phyloP scores from a whole-genome alignment of 2,329 filamentous ascomycete species.

The Emydomyces testavorans region DNA sequence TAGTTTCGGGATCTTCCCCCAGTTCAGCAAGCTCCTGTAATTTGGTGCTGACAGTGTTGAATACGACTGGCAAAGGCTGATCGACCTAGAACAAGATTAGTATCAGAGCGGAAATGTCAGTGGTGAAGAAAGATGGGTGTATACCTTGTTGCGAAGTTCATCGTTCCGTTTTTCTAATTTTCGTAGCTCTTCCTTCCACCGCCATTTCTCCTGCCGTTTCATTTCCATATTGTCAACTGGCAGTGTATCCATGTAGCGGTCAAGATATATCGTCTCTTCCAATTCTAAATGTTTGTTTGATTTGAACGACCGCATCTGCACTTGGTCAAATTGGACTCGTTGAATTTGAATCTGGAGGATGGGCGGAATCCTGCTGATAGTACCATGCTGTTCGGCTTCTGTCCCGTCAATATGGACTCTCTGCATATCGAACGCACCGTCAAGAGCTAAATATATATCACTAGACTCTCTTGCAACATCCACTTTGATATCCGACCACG shows the following conservation, averaged over 20 bases:
- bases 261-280: constrained; percentile 71
- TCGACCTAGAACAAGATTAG: constrained; percentile 19
- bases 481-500: constrained; percentile 53
- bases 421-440: constrained; percentile 73
- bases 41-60: constrained; percentile 31
- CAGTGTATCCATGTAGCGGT: constrained; percentile 64
- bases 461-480: constrained; percentile 47
- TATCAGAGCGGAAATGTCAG: not conserved
- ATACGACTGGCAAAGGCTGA: constrained; percentile 24
- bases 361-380: constrained; percentile 66
- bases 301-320: constrained; percentile 51
- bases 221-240: constrained; percentile 51
- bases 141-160: constrained; percentile 30
- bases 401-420: constrained; percentile 55
- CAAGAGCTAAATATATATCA: constrained; percentile 72
- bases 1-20: constrained; percentile 24
- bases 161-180: constrained; percentile 41
- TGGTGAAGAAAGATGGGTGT: not conserved
- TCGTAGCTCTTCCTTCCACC: constrained; percentile 51
- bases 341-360: constrained; percentile 85
- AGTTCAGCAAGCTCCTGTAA: constrained; percentile 34
- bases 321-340: constrained; percentile 60
- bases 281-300: constrained; percentile 67
- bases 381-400: constrained; percentile 52
- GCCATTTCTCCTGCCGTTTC: constrained; percentile 59